A percentile compares a stretch with the other conserved stretches of the same genome.
Evolutionary conservation across 148 eudicot genomes (phyloP).

Genomic region (Fagopyrum tataricum): DNA sequence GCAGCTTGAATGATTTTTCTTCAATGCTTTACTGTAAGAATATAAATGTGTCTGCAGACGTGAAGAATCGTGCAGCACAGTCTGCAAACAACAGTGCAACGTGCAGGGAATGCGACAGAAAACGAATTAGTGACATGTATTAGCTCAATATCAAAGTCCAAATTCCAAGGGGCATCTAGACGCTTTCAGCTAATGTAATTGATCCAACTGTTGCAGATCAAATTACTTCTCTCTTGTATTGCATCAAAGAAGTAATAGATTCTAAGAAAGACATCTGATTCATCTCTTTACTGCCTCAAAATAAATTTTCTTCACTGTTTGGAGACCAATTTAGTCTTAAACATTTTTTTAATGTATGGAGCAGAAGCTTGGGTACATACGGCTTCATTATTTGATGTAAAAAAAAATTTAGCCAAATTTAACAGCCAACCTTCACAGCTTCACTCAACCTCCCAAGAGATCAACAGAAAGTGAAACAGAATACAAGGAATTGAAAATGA

Average conservation of each 20-base stretch:
- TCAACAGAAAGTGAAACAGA: not conserved
- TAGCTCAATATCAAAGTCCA: not conserved
- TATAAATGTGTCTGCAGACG: not conserved
- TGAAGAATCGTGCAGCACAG: conserved; percentile 7
- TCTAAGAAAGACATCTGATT: not conserved
- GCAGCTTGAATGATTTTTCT: conserved; percentile 17
- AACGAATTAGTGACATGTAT: not conserved
- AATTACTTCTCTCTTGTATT: not conserved
- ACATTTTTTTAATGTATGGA: not conserved
- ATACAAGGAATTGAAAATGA: not conserved
- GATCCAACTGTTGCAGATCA: not conserved
- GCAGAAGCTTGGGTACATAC: not conserved
- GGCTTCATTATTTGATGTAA: not conserved
- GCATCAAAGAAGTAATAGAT: not conserved
- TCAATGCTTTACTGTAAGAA: not conserved
- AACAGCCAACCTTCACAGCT: not conserved
- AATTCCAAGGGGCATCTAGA: not conserved
- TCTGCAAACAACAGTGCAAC: not conserved
- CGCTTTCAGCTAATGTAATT: not conserved
- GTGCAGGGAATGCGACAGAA: not conserved
- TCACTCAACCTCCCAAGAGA: not conserved
- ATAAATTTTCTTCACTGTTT: not conserved
- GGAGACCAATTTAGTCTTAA: not conserved
- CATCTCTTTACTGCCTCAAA: not conserved
- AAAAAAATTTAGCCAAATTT: not conserved